Base-by-base conservation (phyloP, 345 rosid genomes). In the Ailanthus altissimus region DNA sequence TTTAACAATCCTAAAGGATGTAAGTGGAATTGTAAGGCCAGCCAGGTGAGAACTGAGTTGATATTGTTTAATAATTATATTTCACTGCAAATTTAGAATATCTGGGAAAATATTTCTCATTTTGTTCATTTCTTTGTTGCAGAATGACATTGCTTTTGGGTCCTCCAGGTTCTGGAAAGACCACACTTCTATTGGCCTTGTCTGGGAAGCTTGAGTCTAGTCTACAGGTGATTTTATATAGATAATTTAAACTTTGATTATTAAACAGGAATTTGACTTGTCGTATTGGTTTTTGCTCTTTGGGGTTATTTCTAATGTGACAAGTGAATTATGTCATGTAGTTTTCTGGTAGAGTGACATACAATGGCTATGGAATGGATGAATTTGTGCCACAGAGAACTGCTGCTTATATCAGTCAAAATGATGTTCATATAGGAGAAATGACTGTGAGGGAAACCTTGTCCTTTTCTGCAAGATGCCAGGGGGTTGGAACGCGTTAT, bases 401-500 rank as follows among this genome's bases (percentile, higher is more conserved):
- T 0, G 86, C 90, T 38, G 87, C 90, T 64, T 89, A 89, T 72
- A 88, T 90, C 38, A 88, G 97, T 63, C 97, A 94, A 76, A 82
- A 90, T 50, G 98, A 94, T 90, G 79, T 89, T 59, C 98, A 94
- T 47, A 86, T 91, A 4, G 90, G 86, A 50, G 93, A 91, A 67
- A 82, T 94, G 97, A 93, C 98, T 0, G 94, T 94, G 2, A 88
- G 94, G 73, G 98, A 94, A 81, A 94, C 98, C 62, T 79, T 94
- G 84, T 91, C 91, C 46, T 94, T 94, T 81, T 89, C 97, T 0
- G 97, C 97, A 14, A 85, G 86, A 81, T 92, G 93, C 82, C 98
- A 92, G 76, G 92, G 94, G 9, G 89, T 89, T 38, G 97, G 98
- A 75, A 6, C 75, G 0, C 86, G 80, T 26, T 85, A 87, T 5